Conservation (phyloP, 2,329 filamentous ascomycete species). For the Aspergillus candidus region DNA sequence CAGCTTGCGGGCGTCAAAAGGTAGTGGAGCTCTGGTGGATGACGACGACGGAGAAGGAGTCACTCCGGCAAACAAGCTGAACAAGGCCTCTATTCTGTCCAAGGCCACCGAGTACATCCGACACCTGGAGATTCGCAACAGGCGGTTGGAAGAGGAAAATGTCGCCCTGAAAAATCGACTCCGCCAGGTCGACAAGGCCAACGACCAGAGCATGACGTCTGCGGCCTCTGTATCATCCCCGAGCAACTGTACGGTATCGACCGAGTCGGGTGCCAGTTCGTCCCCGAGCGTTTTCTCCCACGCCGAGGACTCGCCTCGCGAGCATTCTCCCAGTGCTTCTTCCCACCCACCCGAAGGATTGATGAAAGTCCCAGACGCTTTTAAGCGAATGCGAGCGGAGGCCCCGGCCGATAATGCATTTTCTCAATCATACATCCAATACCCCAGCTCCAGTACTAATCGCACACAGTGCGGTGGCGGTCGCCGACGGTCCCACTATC, state of each 20-base stretch:
- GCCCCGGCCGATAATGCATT: slow-evolving; percentile 29
- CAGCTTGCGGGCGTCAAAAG: slow-evolving; percentile 72
- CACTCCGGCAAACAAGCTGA: slow-evolving; percentile 85
- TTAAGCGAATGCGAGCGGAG: slow-evolving; percentile 37
- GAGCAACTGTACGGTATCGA: slow-evolving; percentile 34
- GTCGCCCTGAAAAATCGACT: slow-evolving; percentile 70
- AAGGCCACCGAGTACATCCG: slow-evolving; percentile 96
- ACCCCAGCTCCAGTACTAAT: slow-evolving; percentile 16
- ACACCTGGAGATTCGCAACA: slow-evolving; percentile 87
- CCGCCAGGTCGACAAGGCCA: slow-evolving; percentile 65
- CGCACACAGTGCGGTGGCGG: slow-evolving; percentile 39
- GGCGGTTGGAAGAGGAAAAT: slow-evolving; percentile 75
- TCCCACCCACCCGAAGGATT: slow-evolving; percentile 37
- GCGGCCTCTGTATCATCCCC: slow-evolving; percentile 36
- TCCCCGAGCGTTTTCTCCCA: slow-evolving; percentile 39
- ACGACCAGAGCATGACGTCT: slow-evolving; percentile 36
- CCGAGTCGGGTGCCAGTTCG: slow-evolving; percentile 30
- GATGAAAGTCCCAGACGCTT: slow-evolving; percentile 40
- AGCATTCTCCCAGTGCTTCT: slow-evolving; percentile 23
- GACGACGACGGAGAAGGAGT: slow-evolving; percentile 75
- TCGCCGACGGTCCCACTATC: slow-evolving; percentile 45
- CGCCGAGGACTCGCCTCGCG: slow-evolving; percentile 30
- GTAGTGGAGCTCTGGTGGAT: slow-evolving; percentile 45
- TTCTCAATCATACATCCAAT: slow-evolving; percentile 36
- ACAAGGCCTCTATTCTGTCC: slow-evolving; percentile 93